Conservation (phyloP, 345 rosid genomes). For the Zanthoxylum bungeanum region DNA sequence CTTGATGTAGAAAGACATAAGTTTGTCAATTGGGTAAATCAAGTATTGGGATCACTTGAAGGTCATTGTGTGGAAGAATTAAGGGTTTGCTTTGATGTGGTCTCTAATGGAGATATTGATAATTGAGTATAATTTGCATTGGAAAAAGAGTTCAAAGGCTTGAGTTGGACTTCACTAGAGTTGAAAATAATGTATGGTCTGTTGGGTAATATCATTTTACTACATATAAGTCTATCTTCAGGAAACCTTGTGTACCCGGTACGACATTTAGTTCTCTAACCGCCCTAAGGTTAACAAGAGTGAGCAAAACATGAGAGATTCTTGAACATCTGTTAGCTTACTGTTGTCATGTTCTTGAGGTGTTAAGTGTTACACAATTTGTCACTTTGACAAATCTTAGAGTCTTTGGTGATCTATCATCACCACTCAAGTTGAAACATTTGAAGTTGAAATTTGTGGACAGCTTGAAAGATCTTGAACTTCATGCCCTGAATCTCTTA, state of each 20-base stretch:
- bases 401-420: background rate
- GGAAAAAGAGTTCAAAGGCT: background rate
- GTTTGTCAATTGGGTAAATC: background rate
- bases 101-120: background rate
- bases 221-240: too few species aligned
- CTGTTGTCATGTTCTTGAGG: background rate
- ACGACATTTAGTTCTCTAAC: background rate
- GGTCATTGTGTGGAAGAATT: background rate
- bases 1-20: background rate
- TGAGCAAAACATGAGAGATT: background rate
- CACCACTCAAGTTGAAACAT: background rate
- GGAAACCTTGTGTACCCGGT: too few species aligned
- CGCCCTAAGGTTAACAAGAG: background rate
- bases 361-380: too few species aligned
- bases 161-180: background rate
- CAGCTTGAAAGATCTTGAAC: background rate
- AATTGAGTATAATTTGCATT: background rate
- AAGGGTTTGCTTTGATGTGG: background rate
- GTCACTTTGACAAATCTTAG: background rate
- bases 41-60: background rate
- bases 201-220: background rate
- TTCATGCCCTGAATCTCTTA: background rate
- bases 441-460: background rate
- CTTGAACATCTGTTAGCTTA: background rate
- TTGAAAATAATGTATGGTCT: fast-evolving